Conservation (phyloP, 768 basidiomycete species). For the Boletus rufocinnamomeus region DNA sequence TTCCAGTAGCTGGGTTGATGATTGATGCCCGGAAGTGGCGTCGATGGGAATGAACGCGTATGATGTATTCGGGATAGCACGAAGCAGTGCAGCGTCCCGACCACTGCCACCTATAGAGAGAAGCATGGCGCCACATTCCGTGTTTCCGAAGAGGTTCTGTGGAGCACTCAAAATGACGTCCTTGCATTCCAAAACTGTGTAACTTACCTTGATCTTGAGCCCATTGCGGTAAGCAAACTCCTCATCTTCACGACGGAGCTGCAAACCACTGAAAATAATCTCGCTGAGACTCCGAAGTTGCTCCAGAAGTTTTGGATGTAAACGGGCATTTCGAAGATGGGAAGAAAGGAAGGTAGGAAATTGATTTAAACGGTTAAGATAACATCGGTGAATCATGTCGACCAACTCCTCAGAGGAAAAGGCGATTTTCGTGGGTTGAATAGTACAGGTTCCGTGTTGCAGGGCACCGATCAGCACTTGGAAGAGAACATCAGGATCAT, state of each 20-base stretch:
- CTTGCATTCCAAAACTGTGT: conserved; percentile 15
- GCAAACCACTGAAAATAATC: conserved; percentile 64
- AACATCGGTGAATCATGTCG: conserved; percentile 67
- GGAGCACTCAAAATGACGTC: conserved; percentile 24
- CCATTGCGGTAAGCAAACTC: conserved; percentile 67
- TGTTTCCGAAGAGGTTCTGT: conserved; percentile 80
- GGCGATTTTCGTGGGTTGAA: conserved; percentile 65
- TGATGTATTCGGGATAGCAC: conserved; percentile 58
- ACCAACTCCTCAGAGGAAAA: conserved; percentile 70
- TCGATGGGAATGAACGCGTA: conserved; percentile 69
- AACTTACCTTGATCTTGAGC: conserved; percentile 60
- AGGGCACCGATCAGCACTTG: conserved; percentile 67
- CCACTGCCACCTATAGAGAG: conserved; percentile 57
- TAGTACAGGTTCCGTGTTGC: conserved; percentile 70
- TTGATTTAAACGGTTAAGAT: conserved; percentile 74
- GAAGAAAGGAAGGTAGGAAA: conserved; percentile 68
- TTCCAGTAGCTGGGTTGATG: conserved; percentile 60
- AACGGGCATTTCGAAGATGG: conserved; percentile 61
- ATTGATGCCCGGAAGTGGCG: conserved; percentile 47
- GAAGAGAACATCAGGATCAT: conserved; percentile 22
- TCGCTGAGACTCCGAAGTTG: conserved; percentile 60
- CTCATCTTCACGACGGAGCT: conserved; percentile 67
- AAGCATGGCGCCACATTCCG: conserved; percentile 76
- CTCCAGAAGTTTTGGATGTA: conserved; percentile 60
- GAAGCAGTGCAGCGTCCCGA: conserved; percentile 52